These are phyloP conservation scores for Viola pubescens DNA, from an alignment of 441 rosid species.

Conservation along the genomic window DNA sequence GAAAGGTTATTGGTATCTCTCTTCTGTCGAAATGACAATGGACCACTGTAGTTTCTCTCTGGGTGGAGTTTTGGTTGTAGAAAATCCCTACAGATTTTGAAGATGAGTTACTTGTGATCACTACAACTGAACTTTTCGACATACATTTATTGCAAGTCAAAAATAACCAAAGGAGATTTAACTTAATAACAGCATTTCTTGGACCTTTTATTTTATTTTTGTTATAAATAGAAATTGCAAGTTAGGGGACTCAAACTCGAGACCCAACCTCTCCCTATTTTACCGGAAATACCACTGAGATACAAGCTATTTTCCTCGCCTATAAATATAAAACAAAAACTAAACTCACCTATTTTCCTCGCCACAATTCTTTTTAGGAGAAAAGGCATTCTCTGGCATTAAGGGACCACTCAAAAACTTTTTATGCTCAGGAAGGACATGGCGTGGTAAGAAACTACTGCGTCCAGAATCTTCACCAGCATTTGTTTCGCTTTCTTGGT, in stretches of 20 bases:
- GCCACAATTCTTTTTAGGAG: conserved; percentile 43
- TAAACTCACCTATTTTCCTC: conserved; percentile 65
- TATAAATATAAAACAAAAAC: conserved; percentile 10
- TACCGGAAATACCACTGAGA: too few relatives aligned
- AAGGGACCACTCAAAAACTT: conserved; percentile 59
- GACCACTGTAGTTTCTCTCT: conserved; percentile 78
- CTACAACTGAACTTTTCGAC: too few relatives aligned
- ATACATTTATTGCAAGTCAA: too few relatives aligned
- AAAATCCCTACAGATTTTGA: conserved; percentile 44
- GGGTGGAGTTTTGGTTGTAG: conserved; percentile 50
- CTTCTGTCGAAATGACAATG: conserved; percentile 51
- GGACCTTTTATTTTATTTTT: too few relatives aligned
- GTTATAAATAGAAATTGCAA: too few relatives aligned
- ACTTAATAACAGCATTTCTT: too few relatives aligned
- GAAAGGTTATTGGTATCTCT: conserved; percentile 57
- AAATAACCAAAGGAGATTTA: too few relatives aligned
- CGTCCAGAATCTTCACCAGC: conserved; percentile 38
- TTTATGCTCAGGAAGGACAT: conserved; percentile 40
- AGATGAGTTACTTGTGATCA: too few relatives aligned
- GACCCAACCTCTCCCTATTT: too few relatives aligned
- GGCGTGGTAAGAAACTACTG: conserved; percentile 39
- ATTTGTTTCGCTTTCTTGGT: conserved; percentile 35
- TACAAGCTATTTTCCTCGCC: conserved; percentile 41
- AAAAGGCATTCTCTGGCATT: conserved; percentile 45
- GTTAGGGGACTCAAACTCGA: too few relatives aligned